Evolutionary conservation across 768 basidiomycete genomes (phyloP), one percentile per base, ranked within the genome.

Genomic region (Tephrocybe sp.): DNA sequence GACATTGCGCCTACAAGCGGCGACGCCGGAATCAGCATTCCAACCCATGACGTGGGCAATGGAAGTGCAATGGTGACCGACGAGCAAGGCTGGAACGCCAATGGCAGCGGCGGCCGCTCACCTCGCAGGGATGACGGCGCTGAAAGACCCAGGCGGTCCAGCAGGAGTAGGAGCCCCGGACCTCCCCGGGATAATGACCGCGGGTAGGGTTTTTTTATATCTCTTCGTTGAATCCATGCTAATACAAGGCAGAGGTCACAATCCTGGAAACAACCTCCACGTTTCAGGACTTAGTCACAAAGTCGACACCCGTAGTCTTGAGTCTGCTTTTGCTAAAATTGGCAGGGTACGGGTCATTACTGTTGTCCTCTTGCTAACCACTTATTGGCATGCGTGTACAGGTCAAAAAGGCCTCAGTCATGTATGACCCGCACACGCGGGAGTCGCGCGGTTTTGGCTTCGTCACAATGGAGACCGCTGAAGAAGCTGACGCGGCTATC

Each of bases 401-500:
- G 91, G 82, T 84, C 52, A 75, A 82, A 58, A 85, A 84, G 59
- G 83, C 83, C 11, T 83, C 82, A 6, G 81, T 85, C 57, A 83
- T 84, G 81, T 82, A 82, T 54, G 83, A 84, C 61, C 83, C 83
- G 7, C 83, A 84, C 61, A 82, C 81, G 30, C 79, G 82, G 41
- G 83, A 84, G 55, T 83, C 76, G 42, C 78, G 79, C 44, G 78
- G 77, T 9, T 79, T 91, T 58, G 94, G 92, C 13, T 98, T 97
- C 68, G 94, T 97, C 66, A 77, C 72, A 30, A 77, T 74, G 76
- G 77, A 74, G 65, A 79, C 80, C 21, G 64, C 56, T 7, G 94
- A 95, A 60, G 95, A 97, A 60, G 97, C 95, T 4, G 90, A 94
- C 37, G 91, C 92, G 37, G 91, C 89, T 47, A 83, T 97, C 54